Evolutionary conservation across 805 yeast genomes (phyloP).

Genomic region (Yarrowia phangngaensis): DNA sequence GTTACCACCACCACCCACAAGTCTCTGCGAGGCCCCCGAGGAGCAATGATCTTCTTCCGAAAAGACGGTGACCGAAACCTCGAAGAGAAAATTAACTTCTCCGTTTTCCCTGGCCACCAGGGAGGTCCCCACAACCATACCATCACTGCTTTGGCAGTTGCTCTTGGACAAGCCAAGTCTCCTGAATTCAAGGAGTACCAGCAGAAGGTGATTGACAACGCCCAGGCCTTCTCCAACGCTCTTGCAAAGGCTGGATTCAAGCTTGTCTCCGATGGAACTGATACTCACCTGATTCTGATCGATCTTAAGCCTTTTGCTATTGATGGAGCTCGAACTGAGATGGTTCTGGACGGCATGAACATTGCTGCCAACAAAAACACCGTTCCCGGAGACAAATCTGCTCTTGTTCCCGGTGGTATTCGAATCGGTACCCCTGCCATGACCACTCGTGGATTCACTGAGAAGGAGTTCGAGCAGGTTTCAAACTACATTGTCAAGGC

Average conservation of each 20-base stretch:
- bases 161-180: constrained; percentile 83
- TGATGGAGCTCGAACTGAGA: constrained; percentile 95
- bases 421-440: constrained; percentile 98
- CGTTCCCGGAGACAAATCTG: constrained; percentile 93
- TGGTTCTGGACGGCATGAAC: constrained; percentile 81
- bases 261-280: constrained; percentile 90
- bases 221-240: constrained; percentile 68
- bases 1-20: constrained; percentile 98
- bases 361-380: constrained; percentile 96
- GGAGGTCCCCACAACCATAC: constrained; percentile 99
- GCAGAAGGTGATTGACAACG: constrained; percentile 74
- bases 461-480: constrained; percentile 72
- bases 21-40: constrained; percentile 98
- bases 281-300: constrained; percentile 85
- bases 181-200: constrained; percentile 90
- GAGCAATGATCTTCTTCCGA: constrained; percentile 96
- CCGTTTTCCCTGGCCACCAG: constrained; percentile 99
- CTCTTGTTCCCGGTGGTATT: constrained; percentile 91
- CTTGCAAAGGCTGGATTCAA: constrained; percentile 62
- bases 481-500: constrained; percentile 78
- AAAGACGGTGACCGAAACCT: constrained; percentile 91
- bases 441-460: constrained; percentile 91
- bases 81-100: constrained; percentile 88
- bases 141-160: constrained; percentile 92
- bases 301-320: constrained; percentile 73